A percentile compares a stretch with the other conserved stretches of the same genome.
These are phyloP conservation scores for Phycomyces blakesleeanus DNA, from an alignment of 192 early-diverging fungal genomes.

Conservation along the genomic window DNA sequence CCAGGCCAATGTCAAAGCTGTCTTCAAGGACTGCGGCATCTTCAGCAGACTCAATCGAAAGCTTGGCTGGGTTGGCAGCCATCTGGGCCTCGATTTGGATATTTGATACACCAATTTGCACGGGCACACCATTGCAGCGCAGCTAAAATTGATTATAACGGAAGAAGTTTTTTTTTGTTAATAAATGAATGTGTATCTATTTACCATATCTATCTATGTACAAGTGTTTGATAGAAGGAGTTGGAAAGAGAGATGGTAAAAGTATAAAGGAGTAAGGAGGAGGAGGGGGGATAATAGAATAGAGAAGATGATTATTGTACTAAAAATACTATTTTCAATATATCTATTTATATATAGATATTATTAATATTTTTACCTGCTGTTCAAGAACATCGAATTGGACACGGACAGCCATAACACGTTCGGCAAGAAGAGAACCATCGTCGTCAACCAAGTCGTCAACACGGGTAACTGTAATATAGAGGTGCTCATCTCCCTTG, in stretches of 20 bases:
- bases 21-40: constrained; percentile 40
- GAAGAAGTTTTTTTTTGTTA: no score
- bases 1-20: constrained; percentile 48
- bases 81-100: constrained; percentile 43
- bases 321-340: no score
- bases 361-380: constrained; percentile 42
- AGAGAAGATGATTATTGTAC: no score
- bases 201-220: no score
- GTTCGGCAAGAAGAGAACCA: constrained; percentile 52
- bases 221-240: not conserved
- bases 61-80: constrained; percentile 34
- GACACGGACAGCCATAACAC: constrained; percentile 53
- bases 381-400: constrained; percentile 52
- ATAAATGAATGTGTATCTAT: no score
- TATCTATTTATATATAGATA: no score
- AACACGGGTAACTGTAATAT: constrained; percentile 51
- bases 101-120: constrained; percentile 39
- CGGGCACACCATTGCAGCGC: constrained; percentile 46
- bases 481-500: constrained; percentile 41
- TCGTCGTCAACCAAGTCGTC: constrained; percentile 57
- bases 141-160: constrained; percentile 40
- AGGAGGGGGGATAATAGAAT: no score
- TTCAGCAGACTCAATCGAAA: constrained; percentile 38
- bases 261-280: no score
- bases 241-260: no score